phyloP scores from a whole-genome alignment of 177 flowering plant genomes.

The Viscum album region DNA sequence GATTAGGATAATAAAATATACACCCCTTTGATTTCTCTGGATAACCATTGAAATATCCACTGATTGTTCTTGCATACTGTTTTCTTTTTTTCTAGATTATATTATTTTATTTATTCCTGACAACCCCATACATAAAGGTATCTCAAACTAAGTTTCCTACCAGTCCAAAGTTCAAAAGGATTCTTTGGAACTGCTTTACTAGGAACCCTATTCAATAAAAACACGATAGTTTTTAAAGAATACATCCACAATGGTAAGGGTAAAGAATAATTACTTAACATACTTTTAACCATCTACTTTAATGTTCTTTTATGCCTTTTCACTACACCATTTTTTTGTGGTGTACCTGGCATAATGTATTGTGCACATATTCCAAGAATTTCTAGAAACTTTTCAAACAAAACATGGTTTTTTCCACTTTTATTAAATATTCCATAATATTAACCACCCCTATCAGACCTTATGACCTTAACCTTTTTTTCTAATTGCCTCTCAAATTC shows the following conservation, averaged over 20 bases:
- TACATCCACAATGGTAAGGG: background rate
- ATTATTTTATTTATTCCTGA: background rate
- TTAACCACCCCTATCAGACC: background rate
- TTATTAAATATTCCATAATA: no score
- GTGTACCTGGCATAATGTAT: background rate
- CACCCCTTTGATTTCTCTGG: background rate
- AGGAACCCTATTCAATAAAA: no score
- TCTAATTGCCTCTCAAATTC: no score
- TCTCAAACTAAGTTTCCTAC: slow-evolving; percentile 4
- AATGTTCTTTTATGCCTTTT: background rate
- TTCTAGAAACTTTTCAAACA: background rate
- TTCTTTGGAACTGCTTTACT: no score
- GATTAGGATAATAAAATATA: slow-evolving; percentile 1
- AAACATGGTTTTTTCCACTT: no score
- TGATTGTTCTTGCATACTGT: background rate
- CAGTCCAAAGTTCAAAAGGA: slow-evolving; percentile 1
- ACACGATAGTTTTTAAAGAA: slow-evolving; percentile 1
- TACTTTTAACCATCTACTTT: background rate
- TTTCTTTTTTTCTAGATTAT: slow-evolving; percentile 5
- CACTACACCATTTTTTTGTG: no score
- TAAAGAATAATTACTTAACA: slow-evolving; percentile 4
- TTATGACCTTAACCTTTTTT: background rate
- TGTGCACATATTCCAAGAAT: background rate
- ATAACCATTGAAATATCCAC: background rate
- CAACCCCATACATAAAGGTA: slow-evolving; percentile 1